Evolutionary conservation across 306 rosid genomes (phyloP), one percentile per base, ranked within the genome.

Genomic region (Alnus glutinosa): DNA sequence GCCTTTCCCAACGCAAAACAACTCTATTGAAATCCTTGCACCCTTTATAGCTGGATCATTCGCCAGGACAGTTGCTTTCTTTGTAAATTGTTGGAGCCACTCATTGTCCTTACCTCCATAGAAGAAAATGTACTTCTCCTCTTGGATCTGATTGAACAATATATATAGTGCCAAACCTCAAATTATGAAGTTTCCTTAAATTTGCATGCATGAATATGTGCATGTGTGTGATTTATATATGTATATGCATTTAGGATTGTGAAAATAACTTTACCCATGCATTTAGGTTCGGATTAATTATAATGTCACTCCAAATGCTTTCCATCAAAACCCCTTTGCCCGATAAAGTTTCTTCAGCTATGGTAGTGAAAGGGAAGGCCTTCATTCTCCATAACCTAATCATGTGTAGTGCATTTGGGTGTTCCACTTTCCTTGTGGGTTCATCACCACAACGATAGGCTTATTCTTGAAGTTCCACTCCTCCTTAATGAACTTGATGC

Each of bases 101-200:
- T 62, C 83, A 0, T 71, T 63, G 81, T 78, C 84, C 32, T 82
- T 86, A 48, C 91, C 90, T 44, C 93, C 93, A 42, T 86, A 89
- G 49, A 89, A 84, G 81, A 91, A 74, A 55, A 86, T 77, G 28
- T 47, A 59, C 70, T 78, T 89, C 0, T 76, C 78, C 57, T 83
- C 82, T 50, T 70, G 81, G 1, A 84, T 28, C 89, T 89, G 77
- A 63, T 66, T 1, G 30, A 9, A 36, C 13, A 36, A 15, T 2
- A 61, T 23, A n/a, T n/a, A n/a, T n/a, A n/a, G 28, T 5, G 14
- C 4, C 69, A 62, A 62, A 59, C 18, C 0, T 4, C 14, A 10
- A 62, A 62, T 32, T 1, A 12, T 62, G 4, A 34, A 62, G 1
- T 32, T 34, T 5, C 1, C 1, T 12, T 32, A 12, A 62, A 62